Evolutionary conservation across 768 basidiomycete genomes (phyloP).

Genomic region (Termitomyces sp.): DNA sequence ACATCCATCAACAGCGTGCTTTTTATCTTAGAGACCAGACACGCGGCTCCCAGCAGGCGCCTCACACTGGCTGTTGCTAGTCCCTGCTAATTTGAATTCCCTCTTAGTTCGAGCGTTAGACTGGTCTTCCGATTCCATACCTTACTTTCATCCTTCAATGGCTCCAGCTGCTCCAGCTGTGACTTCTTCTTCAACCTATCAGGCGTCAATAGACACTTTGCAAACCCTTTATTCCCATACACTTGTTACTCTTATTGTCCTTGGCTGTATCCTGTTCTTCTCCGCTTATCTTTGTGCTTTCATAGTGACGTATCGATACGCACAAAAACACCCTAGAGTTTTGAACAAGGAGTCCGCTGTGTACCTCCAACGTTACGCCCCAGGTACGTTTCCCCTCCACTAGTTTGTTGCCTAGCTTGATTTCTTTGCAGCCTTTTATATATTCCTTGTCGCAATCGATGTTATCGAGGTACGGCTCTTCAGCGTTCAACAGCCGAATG

Average conservation of each 20-base stretch:
- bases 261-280: conserved; percentile 17
- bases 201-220: neutral
- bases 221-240: neutral
- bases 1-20: neutral
- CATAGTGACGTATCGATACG: conserved; percentile 43
- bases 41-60: neutral
- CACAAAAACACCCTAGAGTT: conserved; percentile 37
- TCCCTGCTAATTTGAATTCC: no score
- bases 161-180: neutral
- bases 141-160: neutral
- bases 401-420: neutral
- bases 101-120: neutral
- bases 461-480: conserved; percentile 36
- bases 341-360: conserved; percentile 46
- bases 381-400: conserved; percentile 31
- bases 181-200: neutral
- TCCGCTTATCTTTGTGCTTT: conserved; percentile 46
- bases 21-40: neutral
- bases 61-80: neutral
- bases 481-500: neutral
- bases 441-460: conserved; percentile 43
- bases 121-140: no score
- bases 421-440: conserved; percentile 29
- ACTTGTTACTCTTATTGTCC: conserved; percentile 13
- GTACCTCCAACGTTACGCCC: conserved; percentile 43